Evolutionary conservation across 2,329 filamentous ascomycete genomes (phyloP).

Genomic region (Penicillium digitatum): DNA sequence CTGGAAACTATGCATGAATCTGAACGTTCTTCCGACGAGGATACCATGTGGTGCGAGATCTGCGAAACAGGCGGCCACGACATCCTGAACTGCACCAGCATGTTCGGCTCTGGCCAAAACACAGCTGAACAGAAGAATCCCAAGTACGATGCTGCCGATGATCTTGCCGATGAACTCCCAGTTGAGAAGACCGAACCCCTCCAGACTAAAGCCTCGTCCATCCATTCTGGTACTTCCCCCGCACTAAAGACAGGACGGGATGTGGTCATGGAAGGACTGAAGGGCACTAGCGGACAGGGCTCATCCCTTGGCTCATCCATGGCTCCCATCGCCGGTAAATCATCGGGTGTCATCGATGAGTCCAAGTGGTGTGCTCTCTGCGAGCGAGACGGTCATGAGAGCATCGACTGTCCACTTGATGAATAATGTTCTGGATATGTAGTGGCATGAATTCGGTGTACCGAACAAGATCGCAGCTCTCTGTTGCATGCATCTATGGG

Average conservation of each 20-base stretch:
- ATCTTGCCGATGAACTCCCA: conserved; percentile 11
- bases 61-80: conserved; percentile 90
- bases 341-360: conserved; percentile 71
- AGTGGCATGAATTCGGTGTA: background rate
- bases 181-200: conserved; percentile 12
- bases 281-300: conserved; percentile 40
- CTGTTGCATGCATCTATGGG: conserved; percentile 2
- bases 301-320: conserved; percentile 46
- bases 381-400: conserved; percentile 93
- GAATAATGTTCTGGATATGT: conserved; percentile 48
- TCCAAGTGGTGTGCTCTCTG: conserved; percentile 96
- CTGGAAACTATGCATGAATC: conserved; percentile 42
- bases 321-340: conserved; percentile 71
- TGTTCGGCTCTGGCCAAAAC: conserved; percentile 57
- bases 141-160: conserved; percentile 6
- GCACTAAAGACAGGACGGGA: conserved; percentile 41
- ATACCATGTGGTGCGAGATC: conserved; percentile 85
- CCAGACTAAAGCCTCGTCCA: conserved; percentile 14
- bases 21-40: conserved; percentile 62
- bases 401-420: conserved; percentile 90
- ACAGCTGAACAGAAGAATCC: conserved; percentile 15
- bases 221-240: conserved; percentile 17
- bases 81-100: conserved; percentile 88
- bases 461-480: conserved; percentile 10
- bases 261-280: conserved; percentile 42